Base-by-base conservation (phyloP, 1,284 basidiomycete species). In the Apiotrichum gamsii region DNA sequence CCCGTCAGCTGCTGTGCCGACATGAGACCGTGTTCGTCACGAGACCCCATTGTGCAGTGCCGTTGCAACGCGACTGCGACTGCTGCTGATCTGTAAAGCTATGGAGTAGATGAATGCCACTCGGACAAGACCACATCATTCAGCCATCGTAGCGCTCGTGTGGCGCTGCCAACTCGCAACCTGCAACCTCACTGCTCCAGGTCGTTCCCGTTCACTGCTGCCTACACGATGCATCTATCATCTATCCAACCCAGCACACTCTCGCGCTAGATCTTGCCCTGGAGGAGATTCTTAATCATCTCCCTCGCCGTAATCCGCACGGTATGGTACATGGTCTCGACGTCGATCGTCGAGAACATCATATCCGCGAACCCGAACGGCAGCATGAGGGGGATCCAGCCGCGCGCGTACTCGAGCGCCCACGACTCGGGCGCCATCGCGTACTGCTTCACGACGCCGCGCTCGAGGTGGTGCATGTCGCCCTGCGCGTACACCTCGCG, bases 391-490 rank as follows among this genome's bases (percentile, higher is more conserved):
- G 89, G 87, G 59, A 91, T 90, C 87, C 88, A 93, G 32, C 87
- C 94, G 70, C 85, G 75, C 36, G 93, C 94, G 60, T 95, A 90
- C 72, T 98, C 94, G 56, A 98, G 75, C 3, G 94, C 94, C 74
- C 89, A 98, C 68, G 88, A 93, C 11, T 87, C 88, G 57, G 91
- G 82, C 61, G 89, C 88, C 87, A 97, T 94, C 72, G 90, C 90
- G 76, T 98, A 98, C 73, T 98, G 95, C 77, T 95, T 96, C 45
- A 84, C 85, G 1, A 79, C 77, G 8, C 90, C 90, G 25, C 94
- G 77, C 9, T 77, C 80, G 49, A 98, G 75, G 67, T 85, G 79
- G 71, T 98, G 88, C 9, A 95, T 84, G 45, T 80, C 82, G 5
- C 94, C 94, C 2, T 89, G 76, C 3, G 76, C 73, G 70, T 98